phyloP scores from a whole-genome alignment of 345 rosid genomes.

The Euphorbia peplus region DNA sequence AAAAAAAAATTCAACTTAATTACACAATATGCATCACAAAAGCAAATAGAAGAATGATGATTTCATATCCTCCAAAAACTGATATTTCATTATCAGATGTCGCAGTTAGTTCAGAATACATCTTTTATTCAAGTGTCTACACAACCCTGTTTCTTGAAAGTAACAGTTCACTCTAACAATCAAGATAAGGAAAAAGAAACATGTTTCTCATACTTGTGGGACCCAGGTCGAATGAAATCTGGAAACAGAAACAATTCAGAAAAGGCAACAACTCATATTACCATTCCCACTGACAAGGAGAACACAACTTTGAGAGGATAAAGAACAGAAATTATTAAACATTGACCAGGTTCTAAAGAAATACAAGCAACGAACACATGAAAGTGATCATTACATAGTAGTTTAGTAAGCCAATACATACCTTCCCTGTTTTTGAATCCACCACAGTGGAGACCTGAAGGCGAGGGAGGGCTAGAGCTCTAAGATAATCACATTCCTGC shows the following conservation, averaged over 20 bases:
- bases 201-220: not conserved
- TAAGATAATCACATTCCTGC: constrained; percentile 95
- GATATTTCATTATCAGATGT: not conserved
- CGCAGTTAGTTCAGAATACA: too few species aligned
- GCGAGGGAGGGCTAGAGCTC: constrained; percentile 72
- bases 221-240: not conserved
- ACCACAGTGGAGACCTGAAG: constrained; percentile 85
- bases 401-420: constrained; percentile 28
- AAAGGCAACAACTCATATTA: not conserved
- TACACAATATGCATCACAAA: not conserved
- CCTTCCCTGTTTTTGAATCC: constrained; percentile 90
- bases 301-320: not conserved
- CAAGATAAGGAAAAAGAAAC: not conserved
- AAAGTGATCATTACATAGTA: constrained; percentile 5
- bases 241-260: not conserved
- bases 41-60: not conserved
- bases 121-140: not conserved
- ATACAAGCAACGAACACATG: constrained; percentile 7
- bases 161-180: not conserved
- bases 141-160: not conserved
- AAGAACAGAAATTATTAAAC: not conserved
- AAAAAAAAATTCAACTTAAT: too few species aligned
- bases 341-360: not conserved
- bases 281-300: not conserved
- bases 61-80: not conserved